These are phyloP conservation scores for Salvia sclarea DNA, from an alignment of 305 asterid genomes.

Conservation along the genomic window DNA sequence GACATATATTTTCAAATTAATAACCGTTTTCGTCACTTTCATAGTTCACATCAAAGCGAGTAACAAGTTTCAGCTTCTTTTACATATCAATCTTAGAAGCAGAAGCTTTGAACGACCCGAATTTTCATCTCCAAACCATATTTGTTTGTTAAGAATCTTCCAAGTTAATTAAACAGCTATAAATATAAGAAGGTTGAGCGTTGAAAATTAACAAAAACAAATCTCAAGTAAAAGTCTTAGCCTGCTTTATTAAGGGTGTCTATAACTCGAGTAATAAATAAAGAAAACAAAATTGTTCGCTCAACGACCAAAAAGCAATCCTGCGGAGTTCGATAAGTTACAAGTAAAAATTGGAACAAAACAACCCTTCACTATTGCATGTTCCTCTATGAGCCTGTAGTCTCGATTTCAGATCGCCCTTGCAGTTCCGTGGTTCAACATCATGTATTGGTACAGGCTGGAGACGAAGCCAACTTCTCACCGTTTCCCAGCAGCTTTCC, in stretches of 20 bases:
- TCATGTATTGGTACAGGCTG: constrained; percentile 38
- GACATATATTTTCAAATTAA: no score
- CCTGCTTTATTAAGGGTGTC: constrained; percentile 50
- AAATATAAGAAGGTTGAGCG: background rate
- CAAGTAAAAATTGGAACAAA: constrained; percentile 30
- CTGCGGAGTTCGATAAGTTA: constrained; percentile 36
- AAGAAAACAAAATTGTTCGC: constrained; percentile 47
- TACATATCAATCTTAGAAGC: no score
- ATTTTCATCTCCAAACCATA: no score
- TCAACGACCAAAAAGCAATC: constrained; percentile 34
- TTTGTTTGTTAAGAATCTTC: no score
- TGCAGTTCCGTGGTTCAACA: background rate
- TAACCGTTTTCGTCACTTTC: no score
- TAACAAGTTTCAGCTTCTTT: no score
- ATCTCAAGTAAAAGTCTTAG: constrained; percentile 19
- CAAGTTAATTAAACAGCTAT: background rate
- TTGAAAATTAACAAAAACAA: constrained; percentile 12
- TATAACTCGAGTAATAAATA: constrained; percentile 27
- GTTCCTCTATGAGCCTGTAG: constrained; percentile 46
- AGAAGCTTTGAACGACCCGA: no score
- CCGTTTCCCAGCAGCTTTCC: constrained; percentile 83
- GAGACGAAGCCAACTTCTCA: constrained; percentile 39
- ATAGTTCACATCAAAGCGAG: no score
- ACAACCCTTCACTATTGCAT: constrained; percentile 14
- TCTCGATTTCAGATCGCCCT: constrained; percentile 19